Base-by-base conservation (phyloP, 2,329 filamentous ascomycete species). In the Myotisia sp. region DNA sequence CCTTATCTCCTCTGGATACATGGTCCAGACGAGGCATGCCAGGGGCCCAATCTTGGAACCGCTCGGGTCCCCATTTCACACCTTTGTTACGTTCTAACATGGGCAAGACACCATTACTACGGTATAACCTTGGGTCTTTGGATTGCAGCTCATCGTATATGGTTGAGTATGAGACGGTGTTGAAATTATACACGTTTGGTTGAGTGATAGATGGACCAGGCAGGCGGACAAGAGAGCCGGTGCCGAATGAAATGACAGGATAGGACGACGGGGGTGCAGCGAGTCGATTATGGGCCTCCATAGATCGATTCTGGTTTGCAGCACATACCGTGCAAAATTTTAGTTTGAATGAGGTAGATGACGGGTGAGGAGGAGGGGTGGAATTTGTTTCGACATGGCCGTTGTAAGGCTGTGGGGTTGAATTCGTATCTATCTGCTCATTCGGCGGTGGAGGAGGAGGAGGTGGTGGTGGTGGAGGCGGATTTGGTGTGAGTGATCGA, bases 251-350 rank as follows among this genome's bases (percentile, higher is more conserved):
- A 47, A 95, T 92, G 46, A 93, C 87, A n/a, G 90, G 90, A 51
- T 90, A 95, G 31, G 77, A 64, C 30, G 86, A 90, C 35, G 79
- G 62, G 32, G 84, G 82, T 40, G 80, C 72, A 3, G 90, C 83
- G 21, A 98, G 76, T 42, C 83, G 82, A 18, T 94, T 74, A 58
- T 98, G 90, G n/a, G 87, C 87, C 68, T 95, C 90, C 90, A 98
- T 95, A n/a, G 83, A 92, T 74, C 90, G 76, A 53, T 98, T 98
- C 58, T 98, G 85, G 51, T 98, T 98, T 51, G 85, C 93, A 5
- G 90, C 90, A 60, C 90, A 98, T n/a, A 98, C 42, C 28, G 42
- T 44, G 36, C 42, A 44, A 38, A 44, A 44, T 38, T 42, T 44
- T 42, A 98, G 71, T 60, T 90, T 93, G 68, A 77, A 93, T 34